Evolutionary conservation across 2,329 filamentous ascomycete species (phyloP).

Genomic region (Cordyceps cicadae): DNA sequence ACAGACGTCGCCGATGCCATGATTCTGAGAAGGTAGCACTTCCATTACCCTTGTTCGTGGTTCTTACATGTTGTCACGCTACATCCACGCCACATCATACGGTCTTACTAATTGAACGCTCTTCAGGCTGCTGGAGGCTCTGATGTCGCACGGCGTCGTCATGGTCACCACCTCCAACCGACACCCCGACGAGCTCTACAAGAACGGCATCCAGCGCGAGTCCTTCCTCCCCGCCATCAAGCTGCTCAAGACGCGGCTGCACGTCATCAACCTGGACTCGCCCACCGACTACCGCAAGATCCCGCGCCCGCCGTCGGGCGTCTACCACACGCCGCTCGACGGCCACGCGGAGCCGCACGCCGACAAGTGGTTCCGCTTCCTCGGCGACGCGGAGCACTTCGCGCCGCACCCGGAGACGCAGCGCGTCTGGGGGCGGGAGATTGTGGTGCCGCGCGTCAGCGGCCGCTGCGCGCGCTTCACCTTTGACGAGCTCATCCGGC

Average conservation of each 20-base stretch:
- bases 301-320: slow-evolving; percentile 80
- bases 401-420: slow-evolving; percentile 70
- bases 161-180: slow-evolving; percentile 93
- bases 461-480: slow-evolving; percentile 85
- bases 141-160: slow-evolving; percentile 96
- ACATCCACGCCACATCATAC: too few species aligned
- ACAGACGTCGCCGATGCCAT: slow-evolving; percentile 98
- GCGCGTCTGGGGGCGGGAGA: slow-evolving; percentile 85
- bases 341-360: slow-evolving; percentile 69
- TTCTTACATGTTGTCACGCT: too few species aligned
- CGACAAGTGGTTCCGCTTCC: slow-evolving; percentile 90
- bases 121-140: slow-evolving; percentile 64
- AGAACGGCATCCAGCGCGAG: slow-evolving; percentile 92
- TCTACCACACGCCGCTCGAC: slow-evolving; percentile 87
- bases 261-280: slow-evolving; percentile 90
- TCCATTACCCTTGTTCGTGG: not conserved
- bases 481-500: slow-evolving; percentile 84
- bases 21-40: slow-evolving; percentile 67
- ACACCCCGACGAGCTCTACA: slow-evolving; percentile 94
- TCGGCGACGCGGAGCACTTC: slow-evolving; percentile 74
- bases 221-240: slow-evolving; percentile 94
- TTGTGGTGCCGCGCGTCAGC: slow-evolving; percentile 78
- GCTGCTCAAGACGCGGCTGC: slow-evolving; percentile 73
- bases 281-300: slow-evolving; percentile 97
- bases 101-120: not conserved